phyloP scores from a whole-genome alignment of 345 rosid species.

The Camelina hispida region DNA sequence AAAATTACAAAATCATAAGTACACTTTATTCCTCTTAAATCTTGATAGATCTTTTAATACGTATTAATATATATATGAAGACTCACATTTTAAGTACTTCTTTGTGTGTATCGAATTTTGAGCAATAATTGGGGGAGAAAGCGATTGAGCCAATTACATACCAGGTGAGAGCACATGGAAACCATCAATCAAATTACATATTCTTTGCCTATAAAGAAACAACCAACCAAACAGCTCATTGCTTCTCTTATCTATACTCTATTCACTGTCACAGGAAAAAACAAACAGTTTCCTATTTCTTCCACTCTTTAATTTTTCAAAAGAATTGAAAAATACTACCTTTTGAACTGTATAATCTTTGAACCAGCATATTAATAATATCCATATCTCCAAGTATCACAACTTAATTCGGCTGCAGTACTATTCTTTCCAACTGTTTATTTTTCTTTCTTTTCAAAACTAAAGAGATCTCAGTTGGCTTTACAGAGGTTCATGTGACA shows the following conservation, averaged over 20 bases:
- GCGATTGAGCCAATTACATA: conserved; percentile 10
- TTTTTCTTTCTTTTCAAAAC: conserved; percentile 1
- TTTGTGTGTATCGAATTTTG: not conserved
- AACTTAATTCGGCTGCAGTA: conserved; percentile 19
- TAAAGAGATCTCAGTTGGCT: conserved; percentile 3
- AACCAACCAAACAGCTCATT: conserved; percentile 22
- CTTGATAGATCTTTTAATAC: too few species aligned
- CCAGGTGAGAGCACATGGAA: conserved; percentile 33
- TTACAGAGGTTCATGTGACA: not conserved
- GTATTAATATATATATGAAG: conserved; percentile 2
- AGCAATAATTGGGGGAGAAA: conserved; percentile 24
- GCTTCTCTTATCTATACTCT: not conserved
- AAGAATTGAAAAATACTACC: too few species aligned
- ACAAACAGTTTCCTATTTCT: not conserved
- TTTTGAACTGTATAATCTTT: conserved; percentile 17
- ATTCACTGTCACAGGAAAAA: not conserved
- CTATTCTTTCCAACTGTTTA: conserved; percentile 21
- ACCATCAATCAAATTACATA: conserved; percentile 20
- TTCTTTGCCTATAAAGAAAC: conserved; percentile 19
- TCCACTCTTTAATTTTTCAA: not conserved
- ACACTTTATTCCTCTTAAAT: not conserved
- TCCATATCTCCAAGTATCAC: not conserved
- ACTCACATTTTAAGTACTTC: not conserved
- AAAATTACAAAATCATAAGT: not conserved
- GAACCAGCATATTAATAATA: not conserved